Evolutionary conservation across 257 asterid species (phyloP).

Genomic region (Solanum bulbocastanum): DNA sequence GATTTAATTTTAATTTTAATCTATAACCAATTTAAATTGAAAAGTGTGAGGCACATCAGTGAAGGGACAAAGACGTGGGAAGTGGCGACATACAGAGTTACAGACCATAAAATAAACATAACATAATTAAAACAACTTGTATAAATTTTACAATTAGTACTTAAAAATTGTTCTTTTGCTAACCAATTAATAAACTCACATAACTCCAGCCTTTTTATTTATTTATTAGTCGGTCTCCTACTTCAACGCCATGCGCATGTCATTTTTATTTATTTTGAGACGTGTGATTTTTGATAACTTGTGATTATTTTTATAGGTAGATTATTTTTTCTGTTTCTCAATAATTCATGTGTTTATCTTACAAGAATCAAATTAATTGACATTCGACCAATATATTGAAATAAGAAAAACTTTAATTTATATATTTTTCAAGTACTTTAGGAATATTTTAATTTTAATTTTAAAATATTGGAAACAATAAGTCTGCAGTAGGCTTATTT

Average conservation of each 20-base stretch:
- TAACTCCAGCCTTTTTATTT: neutral
- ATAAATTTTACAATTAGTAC: neutral
- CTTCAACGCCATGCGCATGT: neutral
- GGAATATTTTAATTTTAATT: rapidly evolving
- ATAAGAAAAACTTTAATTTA: neutral
- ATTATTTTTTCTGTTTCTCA: too few species aligned
- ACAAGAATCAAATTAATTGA: neutral
- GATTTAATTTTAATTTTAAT: too few species aligned
- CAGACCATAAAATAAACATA: neutral
- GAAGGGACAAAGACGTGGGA: neutral
- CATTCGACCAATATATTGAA: neutral
- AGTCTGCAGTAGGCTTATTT: neutral
- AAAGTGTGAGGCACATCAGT: neutral
- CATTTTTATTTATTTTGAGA: neutral
- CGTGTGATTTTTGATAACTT: neutral
- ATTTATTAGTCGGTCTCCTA: neutral
- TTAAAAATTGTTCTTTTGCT: neutral
- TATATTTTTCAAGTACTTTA: neutral
- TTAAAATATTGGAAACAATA: neutral
- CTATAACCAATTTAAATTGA: too few species aligned
- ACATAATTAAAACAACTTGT: neutral
- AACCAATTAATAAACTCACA: neutral
- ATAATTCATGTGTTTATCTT: neutral
- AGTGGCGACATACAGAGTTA: neutral
- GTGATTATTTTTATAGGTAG: too few species aligned